phyloP scores from a whole-genome alignment of 176 grass and related monocot genomes.

The Cymbopogon citratus region DNA sequence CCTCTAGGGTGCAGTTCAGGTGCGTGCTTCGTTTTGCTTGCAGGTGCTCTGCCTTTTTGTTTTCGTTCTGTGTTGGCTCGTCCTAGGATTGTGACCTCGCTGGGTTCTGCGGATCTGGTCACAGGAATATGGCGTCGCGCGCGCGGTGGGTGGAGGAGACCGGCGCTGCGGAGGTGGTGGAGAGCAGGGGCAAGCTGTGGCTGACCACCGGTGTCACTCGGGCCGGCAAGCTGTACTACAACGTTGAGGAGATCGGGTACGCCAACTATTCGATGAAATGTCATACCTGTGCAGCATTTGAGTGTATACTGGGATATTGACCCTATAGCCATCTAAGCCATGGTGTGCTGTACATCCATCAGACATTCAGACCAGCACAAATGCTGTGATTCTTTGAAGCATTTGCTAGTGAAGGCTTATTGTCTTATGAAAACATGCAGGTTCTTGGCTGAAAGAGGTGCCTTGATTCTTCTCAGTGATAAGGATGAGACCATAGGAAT shows the following conservation, averaged over 20 bases:
- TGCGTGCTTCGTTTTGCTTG: neutral
- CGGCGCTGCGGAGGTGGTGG: constrained; percentile 61
- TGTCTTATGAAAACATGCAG: constrained; percentile 34
- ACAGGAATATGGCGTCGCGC: constrained; percentile 56
- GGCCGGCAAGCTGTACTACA: constrained; percentile 59
- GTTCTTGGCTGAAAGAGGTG: constrained; percentile 77
- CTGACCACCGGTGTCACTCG: constrained; percentile 53
- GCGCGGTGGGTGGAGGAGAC: constrained; percentile 66
- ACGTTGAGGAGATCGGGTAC: constrained; percentile 85
- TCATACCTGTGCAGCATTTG: neutral
- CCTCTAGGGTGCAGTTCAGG: constrained; percentile 45
- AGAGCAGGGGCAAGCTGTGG: constrained; percentile 80
- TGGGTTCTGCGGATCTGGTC: neutral
- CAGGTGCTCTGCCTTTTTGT: neutral
- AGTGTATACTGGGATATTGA: neutral
- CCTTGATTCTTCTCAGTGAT: constrained; percentile 50
- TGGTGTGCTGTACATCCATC: neutral
- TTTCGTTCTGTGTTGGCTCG: neutral
- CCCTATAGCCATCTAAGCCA: neutral
- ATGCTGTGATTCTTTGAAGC: neutral
- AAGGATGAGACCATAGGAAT: constrained; percentile 34
- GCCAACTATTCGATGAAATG: constrained; percentile 34
- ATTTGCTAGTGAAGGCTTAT: neutral
- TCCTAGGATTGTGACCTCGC: neutral
- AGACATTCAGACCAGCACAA: neutral